phyloP scores from a whole-genome alignment of 1,284 basidiomycete species.

The Apiotrichum mycotoxinovorans region DNA sequence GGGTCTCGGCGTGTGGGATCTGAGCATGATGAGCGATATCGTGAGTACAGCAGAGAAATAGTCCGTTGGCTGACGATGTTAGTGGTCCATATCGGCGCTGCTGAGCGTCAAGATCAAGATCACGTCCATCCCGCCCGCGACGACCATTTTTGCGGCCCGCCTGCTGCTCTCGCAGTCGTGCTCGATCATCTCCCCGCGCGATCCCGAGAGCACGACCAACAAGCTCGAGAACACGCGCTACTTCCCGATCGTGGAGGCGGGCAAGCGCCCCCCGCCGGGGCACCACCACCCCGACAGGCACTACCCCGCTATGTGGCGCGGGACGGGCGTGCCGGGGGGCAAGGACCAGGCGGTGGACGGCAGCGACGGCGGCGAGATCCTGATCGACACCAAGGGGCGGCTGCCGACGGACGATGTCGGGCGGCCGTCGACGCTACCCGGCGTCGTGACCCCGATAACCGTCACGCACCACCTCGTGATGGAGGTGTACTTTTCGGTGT shows the following conservation, averaged over 20 bases:
- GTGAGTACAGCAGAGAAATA: slow-evolving; percentile 8
- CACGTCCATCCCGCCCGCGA: slow-evolving; percentile 4
- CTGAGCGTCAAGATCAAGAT: slow-evolving; percentile 15
- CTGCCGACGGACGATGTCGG: slow-evolving; percentile 25
- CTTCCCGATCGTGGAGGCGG: slow-evolving; percentile 18
- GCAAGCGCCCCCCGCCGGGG: slow-evolving; percentile 17
- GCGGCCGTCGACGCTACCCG: slow-evolving; percentile 23
- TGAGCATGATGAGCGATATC: slow-evolving; percentile 18
- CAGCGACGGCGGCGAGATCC: slow-evolving; percentile 2
- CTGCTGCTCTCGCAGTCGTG: slow-evolving; percentile 20
- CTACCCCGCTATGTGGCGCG: slow-evolving; percentile 24
- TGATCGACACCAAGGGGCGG: slow-evolving; percentile 15
- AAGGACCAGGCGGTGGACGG: slow-evolving; percentile 2
- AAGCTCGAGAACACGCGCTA: slow-evolving; percentile 12
- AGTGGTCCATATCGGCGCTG: slow-evolving; percentile 25
- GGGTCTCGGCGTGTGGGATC: slow-evolving; percentile 21
- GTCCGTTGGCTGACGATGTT: neutral
- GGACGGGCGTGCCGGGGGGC: slow-evolving; percentile 15
- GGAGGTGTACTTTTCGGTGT: slow-evolving; percentile 36
- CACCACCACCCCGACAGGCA: slow-evolving; percentile 8
- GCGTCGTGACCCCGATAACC: slow-evolving; percentile 35
- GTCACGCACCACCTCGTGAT: slow-evolving; percentile 33
- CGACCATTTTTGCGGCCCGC: slow-evolving; percentile 23
- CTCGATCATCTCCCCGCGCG: slow-evolving; percentile 24
- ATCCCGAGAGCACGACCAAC: slow-evolving; percentile 10